Percentiles rank a stretch among this genome's conserved stretches.
These are phyloP conservation scores for Penicillium lagena DNA, from an alignment of 495 filamentous ascomycete species.

Conservation along the genomic window DNA sequence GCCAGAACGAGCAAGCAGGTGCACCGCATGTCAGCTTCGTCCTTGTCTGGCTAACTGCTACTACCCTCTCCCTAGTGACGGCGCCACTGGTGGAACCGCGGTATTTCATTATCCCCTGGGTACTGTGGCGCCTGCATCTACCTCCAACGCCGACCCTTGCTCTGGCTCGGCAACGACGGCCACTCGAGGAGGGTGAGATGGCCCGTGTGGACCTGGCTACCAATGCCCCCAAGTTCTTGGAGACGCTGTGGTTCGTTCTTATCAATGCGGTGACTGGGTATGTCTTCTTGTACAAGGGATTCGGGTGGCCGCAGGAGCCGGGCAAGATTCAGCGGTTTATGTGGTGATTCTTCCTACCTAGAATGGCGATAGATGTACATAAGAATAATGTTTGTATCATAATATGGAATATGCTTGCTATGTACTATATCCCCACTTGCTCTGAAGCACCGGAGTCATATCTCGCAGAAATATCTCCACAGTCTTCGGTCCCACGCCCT, in stretches of 20 bases:
- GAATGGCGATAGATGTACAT: constrained; percentile 4
- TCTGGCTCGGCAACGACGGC: constrained; percentile 16
- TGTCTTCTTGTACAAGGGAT: constrained; percentile 72
- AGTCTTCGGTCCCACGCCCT: constrained; percentile 3
- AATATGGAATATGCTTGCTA: background rate
- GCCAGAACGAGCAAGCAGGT: constrained; percentile 25
- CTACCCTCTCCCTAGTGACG: constrained; percentile 69
- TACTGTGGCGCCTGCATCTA: constrained; percentile 83
- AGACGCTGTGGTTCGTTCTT: constrained; percentile 71
- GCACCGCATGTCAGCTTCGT: constrained; percentile 46
- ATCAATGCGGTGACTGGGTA: constrained; percentile 73
- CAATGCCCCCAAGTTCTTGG: constrained; percentile 50
- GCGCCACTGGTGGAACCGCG: constrained; percentile 91
- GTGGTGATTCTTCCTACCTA: constrained; percentile 53
- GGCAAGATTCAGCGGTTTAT: constrained; percentile 85
- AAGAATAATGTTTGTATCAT: constrained; percentile 2
- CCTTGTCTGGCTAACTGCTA: constrained; percentile 65
- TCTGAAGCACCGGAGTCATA: background rate
- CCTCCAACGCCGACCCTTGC: constrained; percentile 39
- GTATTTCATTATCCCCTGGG: constrained; percentile 93
- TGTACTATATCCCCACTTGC: background rate
- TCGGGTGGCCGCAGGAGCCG: constrained; percentile 74
- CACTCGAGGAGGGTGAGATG: constrained; percentile 15
- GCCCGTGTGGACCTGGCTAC: constrained; percentile 22
- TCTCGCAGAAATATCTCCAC: constrained; percentile 3